Base-by-base conservation (phyloP, 129 eudicot species). In the Centella asiatica region DNA sequence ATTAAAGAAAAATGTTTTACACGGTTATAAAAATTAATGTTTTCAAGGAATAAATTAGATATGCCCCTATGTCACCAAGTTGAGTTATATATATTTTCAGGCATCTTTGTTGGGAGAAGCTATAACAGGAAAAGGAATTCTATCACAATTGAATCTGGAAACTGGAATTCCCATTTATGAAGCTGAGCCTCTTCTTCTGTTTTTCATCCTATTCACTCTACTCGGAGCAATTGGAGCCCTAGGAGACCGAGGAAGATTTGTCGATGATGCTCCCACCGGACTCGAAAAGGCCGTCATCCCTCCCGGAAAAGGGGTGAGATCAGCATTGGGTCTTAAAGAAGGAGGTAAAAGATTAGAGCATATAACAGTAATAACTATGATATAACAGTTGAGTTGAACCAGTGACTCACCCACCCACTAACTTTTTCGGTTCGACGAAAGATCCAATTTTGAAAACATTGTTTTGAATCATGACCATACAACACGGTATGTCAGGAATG, bases 161-260 rank as follows among this genome's bases (percentile, higher is more conserved):
- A 93, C 99, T 22, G 99, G 99, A 62, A 85, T 93, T 25, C 99
- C 99, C 39, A 93, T 93, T 56, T 93, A 87, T 47, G 99, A 93
- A 71, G 99, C 99, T 1, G 99, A 93, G 83, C 99, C 99, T 3
- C 89, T 93, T 66, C 87, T 93, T 68, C 81, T 93, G 20, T 87
- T 93, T 79, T 93, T 93, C 82, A 93, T 93, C 79, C 87, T 93
- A 14, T 93, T 93, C 62, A 93, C 88, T 15, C 87, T 93, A 14
- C 95, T 93, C 10, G 99, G 99, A 81, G 99, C 99, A 52, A 93
- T 93, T 11, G 99, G 99, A 69, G 99, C 99, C 64, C 74, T 93
- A 66, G 99, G 99, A 46, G 99, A 93, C 46, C 85, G 99, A 37
- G 99, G 99, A 37, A 64, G 67, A 28, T 93, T 93, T 53, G 82